Percentiles rank a stretch among this genome's conserved stretches.
Evolutionary conservation across 306 rosid genomes (phyloP).

Genomic region (Vachellia collinsii): DNA sequence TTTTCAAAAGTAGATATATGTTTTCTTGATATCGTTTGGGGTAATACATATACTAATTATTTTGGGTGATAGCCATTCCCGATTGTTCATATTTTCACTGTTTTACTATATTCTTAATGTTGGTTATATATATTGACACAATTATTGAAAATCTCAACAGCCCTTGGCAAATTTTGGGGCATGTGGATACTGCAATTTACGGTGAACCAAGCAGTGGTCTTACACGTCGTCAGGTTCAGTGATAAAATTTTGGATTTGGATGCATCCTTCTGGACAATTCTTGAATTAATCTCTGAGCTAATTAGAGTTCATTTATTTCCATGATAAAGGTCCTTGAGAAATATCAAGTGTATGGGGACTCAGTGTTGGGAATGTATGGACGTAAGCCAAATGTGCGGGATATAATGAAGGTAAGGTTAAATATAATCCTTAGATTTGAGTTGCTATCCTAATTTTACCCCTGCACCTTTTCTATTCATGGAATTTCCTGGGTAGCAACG

Average conservation of each 20-base stretch:
- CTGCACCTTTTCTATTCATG: neutral
- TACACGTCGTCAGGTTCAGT: conserved; percentile 89
- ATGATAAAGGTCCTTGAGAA: conserved; percentile 67
- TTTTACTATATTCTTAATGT: conserved; percentile 27
- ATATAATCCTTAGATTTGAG: conserved; percentile 16
- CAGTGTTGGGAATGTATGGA: conserved; percentile 77
- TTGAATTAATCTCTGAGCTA: conserved; percentile 12
- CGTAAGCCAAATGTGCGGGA: conserved; percentile 75
- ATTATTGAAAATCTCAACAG: conserved; percentile 53
- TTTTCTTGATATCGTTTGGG: neutral
- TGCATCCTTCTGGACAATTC: conserved; percentile 35
- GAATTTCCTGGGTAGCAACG: conserved; percentile 19
- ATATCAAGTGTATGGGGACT: conserved; percentile 86
- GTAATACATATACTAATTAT: neutral
- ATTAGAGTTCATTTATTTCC: conserved; percentile 4
- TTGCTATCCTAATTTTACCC: conserved; percentile 12
- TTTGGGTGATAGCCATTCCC: neutral
- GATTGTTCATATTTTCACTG: conserved; percentile 24
- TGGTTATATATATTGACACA: conserved; percentile 35
- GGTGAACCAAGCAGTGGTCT: conserved; percentile 75
- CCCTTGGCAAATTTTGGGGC: conserved; percentile 89
- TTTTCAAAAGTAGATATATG: conserved; percentile 7
- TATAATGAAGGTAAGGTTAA: conserved; percentile 68
- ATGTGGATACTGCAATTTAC: conserved; percentile 77
- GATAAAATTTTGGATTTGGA: conserved; percentile 42